phyloP scores from a whole-genome alignment of 2,329 filamentous ascomycete genomes.

The Exophiala oligosperma region DNA sequence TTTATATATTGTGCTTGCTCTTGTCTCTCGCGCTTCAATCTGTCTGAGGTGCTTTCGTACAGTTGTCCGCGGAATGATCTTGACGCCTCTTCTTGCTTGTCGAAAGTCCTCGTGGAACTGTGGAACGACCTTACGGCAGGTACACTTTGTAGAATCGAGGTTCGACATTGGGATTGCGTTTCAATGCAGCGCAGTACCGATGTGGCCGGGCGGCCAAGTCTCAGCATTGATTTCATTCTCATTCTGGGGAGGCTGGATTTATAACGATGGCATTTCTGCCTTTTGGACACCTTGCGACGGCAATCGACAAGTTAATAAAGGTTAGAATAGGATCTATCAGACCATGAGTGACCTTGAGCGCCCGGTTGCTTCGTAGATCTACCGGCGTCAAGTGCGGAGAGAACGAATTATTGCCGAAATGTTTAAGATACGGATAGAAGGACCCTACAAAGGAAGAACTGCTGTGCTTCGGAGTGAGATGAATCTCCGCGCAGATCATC shows the following conservation, averaged over 20 bases:
- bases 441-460: too few relatives aligned
- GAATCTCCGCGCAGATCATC: too few relatives aligned
- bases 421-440: too few relatives aligned
- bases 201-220: constrained; percentile 11
- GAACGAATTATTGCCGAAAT: background rate
- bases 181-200: constrained; percentile 15
- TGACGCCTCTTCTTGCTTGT: constrained; percentile 11
- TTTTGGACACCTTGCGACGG: background rate
- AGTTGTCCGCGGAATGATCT: constrained; percentile 58
- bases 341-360: background rate
- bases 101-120: constrained; percentile 6
- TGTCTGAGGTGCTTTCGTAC: constrained; percentile 61
- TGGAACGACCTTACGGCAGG: constrained; percentile 13
- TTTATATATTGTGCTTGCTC: constrained; percentile 33
- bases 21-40: constrained; percentile 58
- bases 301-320: background rate
- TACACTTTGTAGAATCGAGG: background rate
- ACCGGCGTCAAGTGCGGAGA: background rate
- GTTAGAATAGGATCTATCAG: background rate
- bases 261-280: background rate
- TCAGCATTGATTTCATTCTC: constrained; percentile 12
- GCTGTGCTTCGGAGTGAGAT: too few relatives aligned
- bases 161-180: background rate
- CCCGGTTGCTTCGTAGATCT: background rate
- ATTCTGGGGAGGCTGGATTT: background rate